A percentile compares a stretch with the other conserved stretches of the same genome.
Conservation (phyloP, 768 basidiomycete species). For the Roridomyces roridus region DNA sequence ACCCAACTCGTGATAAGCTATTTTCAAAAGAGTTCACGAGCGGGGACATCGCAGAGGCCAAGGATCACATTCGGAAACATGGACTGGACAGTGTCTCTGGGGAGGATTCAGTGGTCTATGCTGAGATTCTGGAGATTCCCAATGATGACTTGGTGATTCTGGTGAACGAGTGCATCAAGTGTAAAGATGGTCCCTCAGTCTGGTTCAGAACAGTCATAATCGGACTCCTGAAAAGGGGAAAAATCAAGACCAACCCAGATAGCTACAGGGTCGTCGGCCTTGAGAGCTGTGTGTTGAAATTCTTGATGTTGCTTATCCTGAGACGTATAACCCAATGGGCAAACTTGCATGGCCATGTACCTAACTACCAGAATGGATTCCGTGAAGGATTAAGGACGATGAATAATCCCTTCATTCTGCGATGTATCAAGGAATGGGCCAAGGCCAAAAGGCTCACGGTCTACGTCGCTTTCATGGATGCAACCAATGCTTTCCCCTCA, state of each 20-base stretch:
- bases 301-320: constrained; percentile 26
- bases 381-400: constrained; percentile 6
- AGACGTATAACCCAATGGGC: constrained; percentile 20
- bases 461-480: constrained; percentile 24
- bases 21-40: too few relatives aligned
- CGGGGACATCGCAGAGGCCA: too few relatives aligned
- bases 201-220: neutral
- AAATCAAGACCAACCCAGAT: constrained; percentile 15
- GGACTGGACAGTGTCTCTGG: too few relatives aligned
- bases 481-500: constrained; percentile 36
- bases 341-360: constrained; percentile 22
- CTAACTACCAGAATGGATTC: constrained; percentile 37
- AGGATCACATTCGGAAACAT: too few relatives aligned
- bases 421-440: constrained; percentile 22
- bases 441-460: constrained; percentile 14
- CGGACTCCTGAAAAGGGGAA: constrained; percentile 19
- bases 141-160: neutral
- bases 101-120: too few relatives aligned
- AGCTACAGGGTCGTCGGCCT: constrained; percentile 26
- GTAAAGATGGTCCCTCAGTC: neutral
- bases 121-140: too few relatives aligned
- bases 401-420: constrained; percentile 29
- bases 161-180: neutral
- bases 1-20: too few relatives aligned
- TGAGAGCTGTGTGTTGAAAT: constrained; percentile 27